Evolutionary conservation across 164 flowering plant species (phyloP).

Genomic region (Protea cynaroides): DNA sequence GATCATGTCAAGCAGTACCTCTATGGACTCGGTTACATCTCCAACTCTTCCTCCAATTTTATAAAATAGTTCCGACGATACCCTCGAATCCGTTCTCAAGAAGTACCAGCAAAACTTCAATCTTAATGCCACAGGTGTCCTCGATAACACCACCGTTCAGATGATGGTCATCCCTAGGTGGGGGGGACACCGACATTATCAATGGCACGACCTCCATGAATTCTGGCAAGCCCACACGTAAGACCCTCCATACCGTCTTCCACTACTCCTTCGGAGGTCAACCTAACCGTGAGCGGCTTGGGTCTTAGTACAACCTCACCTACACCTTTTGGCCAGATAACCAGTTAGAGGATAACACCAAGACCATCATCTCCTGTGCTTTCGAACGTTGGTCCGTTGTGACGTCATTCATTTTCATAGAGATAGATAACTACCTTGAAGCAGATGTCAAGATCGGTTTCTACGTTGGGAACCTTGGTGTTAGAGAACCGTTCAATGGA

Average conservation of each 20-base stretch:
- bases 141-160: constrained; percentile 34
- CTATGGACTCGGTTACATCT: constrained; percentile 57
- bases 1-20: constrained; percentile 50
- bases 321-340: constrained; percentile 49
- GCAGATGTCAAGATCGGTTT: constrained; percentile 65
- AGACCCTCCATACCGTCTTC: constrained; percentile 27
- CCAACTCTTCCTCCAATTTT: constrained; percentile 24
- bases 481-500: constrained; percentile 79
- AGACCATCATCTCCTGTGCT: constrained; percentile 38
- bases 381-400: constrained; percentile 54
- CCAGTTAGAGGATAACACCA: constrained; percentile 25
- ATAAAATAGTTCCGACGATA: constrained; percentile 47
- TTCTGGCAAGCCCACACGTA: constrained; percentile 5
- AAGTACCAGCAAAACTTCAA: constrained; percentile 51
- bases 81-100: constrained; percentile 46
- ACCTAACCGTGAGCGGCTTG: constrained; percentile 55
- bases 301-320: constrained; percentile 21
- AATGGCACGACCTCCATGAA: constrained; percentile 15
- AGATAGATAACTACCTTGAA: constrained; percentile 8
- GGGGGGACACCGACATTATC: constrained; percentile 54
- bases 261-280: constrained; percentile 63
- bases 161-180: constrained; percentile 51
- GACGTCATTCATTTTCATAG: constrained; percentile 45
- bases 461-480: constrained; percentile 60
- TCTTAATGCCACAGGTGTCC: constrained; percentile 38